Evolutionary conservation across 2,329 filamentous ascomycete genomes (phyloP).

Genomic region (Clarireedia sp.): DNA sequence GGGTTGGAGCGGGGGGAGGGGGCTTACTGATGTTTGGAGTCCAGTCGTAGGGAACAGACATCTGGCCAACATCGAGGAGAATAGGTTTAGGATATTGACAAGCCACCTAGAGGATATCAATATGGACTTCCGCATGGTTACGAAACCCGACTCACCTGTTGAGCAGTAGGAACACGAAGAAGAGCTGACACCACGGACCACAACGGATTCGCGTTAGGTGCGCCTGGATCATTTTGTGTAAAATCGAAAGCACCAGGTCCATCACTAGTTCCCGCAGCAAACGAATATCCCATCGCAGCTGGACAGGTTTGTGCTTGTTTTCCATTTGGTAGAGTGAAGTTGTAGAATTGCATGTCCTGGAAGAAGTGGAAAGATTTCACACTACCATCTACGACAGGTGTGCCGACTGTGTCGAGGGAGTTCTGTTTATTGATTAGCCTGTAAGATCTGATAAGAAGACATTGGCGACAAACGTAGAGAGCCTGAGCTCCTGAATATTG

Average conservation of each 20-base stretch:
- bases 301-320: slow-evolving; percentile 67
- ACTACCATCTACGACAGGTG: slow-evolving; percentile 49
- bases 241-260: slow-evolving; percentile 91
- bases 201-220: slow-evolving; percentile 55
- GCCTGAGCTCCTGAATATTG: slow-evolving; percentile 54
- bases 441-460: too few relatives aligned
- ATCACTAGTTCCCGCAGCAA: slow-evolving; percentile 87
- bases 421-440: slow-evolving; percentile 14
- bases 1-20: slow-evolving; percentile 70
- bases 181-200: slow-evolving; percentile 71
- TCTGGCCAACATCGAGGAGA: slow-evolving; percentile 78
- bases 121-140: too few relatives aligned
- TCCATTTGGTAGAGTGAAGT: slow-evolving; percentile 67
- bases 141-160: slow-evolving; percentile 45
- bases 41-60: slow-evolving; percentile 75
- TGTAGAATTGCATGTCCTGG: slow-evolving; percentile 69
- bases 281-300: slow-evolving; percentile 83
- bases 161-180: slow-evolving; percentile 59
- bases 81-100: slow-evolving; percentile 82
- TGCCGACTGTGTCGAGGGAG: slow-evolving; percentile 23
- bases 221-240: slow-evolving; percentile 72
- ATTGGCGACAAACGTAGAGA: slow-evolving; percentile 38
- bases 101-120: too few relatives aligned
- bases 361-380: slow-evolving; percentile 83
- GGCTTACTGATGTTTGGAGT: slow-evolving; percentile 78